Base-by-base conservation (phyloP, 169 alveolate genomes). In the Cytauxzoon felis region DNA sequence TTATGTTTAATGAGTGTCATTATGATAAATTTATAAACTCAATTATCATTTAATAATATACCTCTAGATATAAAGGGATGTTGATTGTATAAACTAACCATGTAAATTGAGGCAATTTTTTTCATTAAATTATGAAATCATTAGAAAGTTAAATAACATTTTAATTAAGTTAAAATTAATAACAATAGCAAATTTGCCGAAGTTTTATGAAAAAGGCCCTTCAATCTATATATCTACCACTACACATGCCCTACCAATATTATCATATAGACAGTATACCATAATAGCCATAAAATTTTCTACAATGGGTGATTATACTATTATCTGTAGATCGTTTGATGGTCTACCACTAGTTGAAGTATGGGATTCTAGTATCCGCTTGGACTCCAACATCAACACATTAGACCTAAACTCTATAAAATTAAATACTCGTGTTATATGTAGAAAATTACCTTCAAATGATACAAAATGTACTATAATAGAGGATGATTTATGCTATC, bases 291-390 rank as follows among this genome's bases (percentile, higher is more conserved):
- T n/a, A n/a, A n/a, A n/a, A n/a, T n/a, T n/a, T n/a, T n/a, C n/a
- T n/a, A 58, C 19, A 2, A 86, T 86, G 91, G 82, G 89, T 19
- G 91, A 86, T 64, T 61, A 72, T 16, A 83, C 81, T 30, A 29
- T 86, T 16, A 57, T 86, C 7, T 86, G 91, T 72, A 75, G 91
- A 21, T 83, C 87, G 18, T 62, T 78, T 49, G 91, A 86, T 52
- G 91, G 89, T 26, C 62, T 86, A 52, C 87, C 89, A 21, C 68
- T 86, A 42, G 91, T 86, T 34, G 91, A 81, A 53, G 52, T 69
- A 32, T 73, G 84, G 84, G 76, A 73, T 19, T 78, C 63, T 23
- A 36, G 73, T 4, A 36, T 45, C 63, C 27, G 1, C 1, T 27
- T 57, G 21, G 3, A 53, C n/a, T 27, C 19, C 45, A 61, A 29